phyloP scores from a whole-genome alignment of 192 early-diverging fungal species.

The Phlyctochytrium arcticum region DNA sequence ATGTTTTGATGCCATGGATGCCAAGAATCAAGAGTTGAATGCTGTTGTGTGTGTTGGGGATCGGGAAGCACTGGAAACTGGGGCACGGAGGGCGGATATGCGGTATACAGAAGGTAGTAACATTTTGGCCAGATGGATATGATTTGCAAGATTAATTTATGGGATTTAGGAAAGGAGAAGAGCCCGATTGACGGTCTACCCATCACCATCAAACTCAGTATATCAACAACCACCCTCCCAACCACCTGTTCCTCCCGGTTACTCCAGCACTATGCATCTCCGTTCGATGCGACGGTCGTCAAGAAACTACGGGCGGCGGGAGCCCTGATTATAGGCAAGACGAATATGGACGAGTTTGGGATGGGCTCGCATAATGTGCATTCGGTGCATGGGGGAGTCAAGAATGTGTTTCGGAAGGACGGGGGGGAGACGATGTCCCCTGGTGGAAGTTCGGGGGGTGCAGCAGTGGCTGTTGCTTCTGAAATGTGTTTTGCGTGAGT shows the following conservation, averaged over 20 bases:
- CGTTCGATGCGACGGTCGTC: slow-evolving; percentile 73
- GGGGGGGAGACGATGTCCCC: slow-evolving; percentile 42
- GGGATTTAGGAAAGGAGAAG: background rate
- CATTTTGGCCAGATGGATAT: background rate
- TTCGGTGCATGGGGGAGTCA: too few species aligned
- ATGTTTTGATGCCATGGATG: background rate
- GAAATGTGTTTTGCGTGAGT: slow-evolving; percentile 73
- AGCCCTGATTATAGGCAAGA: slow-evolving; percentile 68
- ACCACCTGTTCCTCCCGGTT: slow-evolving; percentile 77
- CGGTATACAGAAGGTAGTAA: slow-evolving; percentile 1
- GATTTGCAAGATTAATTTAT: background rate
- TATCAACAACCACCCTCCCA: slow-evolving; percentile 55
- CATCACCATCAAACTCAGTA: slow-evolving; percentile 78
- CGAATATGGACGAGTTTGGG: slow-evolving; percentile 97
- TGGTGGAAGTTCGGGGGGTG: slow-evolving; percentile 91
- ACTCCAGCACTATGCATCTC: slow-evolving; percentile 63
- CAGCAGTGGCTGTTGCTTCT: slow-evolving; percentile 82
- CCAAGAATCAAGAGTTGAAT: background rate
- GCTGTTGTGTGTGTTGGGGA: background rate
- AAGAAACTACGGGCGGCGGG: slow-evolving; percentile 56
- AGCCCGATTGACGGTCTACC: slow-evolving; percentile 60
- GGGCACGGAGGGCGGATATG: background rate
- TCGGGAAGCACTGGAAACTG: background rate
- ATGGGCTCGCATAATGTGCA: slow-evolving; percentile 59
- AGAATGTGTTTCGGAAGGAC: slow-evolving; percentile 24